A percentile compares a stretch with the other conserved stretches of the same genome.
Evolutionary conservation across 768 basidiomycete species (phyloP).

Genomic region (Termitomyces sp.): DNA sequence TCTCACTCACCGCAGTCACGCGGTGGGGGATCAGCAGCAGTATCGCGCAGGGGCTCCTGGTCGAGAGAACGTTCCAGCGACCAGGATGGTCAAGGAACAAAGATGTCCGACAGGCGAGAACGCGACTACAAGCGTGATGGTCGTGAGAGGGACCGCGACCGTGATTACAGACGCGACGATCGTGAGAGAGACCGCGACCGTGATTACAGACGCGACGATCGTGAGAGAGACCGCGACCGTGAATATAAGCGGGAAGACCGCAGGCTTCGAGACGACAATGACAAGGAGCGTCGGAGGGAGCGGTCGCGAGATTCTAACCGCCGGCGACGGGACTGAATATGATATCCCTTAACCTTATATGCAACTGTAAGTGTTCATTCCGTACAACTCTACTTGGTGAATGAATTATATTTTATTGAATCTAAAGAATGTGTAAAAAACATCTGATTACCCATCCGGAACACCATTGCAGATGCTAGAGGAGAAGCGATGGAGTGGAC

Average conservation of each 20-base stretch:
- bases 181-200: constrained; percentile 6
- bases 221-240: constrained; percentile 4
- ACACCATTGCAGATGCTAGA: not conserved
- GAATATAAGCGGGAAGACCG: constrained; percentile 15
- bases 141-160: constrained; percentile 9
- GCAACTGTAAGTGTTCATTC: constrained; percentile 2
- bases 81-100: constrained; percentile 26
- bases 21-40: constrained; percentile 32
- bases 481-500: not conserved
- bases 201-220: constrained; percentile 6
- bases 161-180: constrained; percentile 10
- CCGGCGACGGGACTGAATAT: constrained; percentile 12
- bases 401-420: not conserved
- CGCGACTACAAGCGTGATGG: constrained; percentile 15
- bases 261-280: constrained; percentile 26
- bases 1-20: constrained; percentile 33
- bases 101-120: constrained; percentile 16
- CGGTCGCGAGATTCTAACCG: constrained; percentile 25
- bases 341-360: not conserved
- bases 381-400: not conserved
- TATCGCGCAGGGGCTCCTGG: constrained; percentile 48
- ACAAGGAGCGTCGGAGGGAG: constrained; percentile 30
- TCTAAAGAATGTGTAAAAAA: constrained; percentile 3
- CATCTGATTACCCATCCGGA: not conserved
- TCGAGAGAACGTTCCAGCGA: constrained; percentile 44